Evolutionary conservation across 1,284 basidiomycete genomes (phyloP).

Genomic region (Sporisorium iseilematis-ciliati): DNA sequence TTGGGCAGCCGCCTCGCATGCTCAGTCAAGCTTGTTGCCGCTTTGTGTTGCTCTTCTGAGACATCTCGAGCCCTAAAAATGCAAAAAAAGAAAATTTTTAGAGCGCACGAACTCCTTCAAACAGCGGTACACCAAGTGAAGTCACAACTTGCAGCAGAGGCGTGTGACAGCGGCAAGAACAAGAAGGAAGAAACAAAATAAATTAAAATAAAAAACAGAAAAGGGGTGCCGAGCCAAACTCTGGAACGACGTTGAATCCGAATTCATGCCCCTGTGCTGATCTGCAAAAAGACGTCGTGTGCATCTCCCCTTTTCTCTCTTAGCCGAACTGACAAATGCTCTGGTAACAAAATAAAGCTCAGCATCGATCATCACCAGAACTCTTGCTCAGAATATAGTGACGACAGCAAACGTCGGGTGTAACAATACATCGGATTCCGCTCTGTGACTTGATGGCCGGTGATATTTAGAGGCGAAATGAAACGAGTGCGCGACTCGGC

Average conservation of each 20-base stretch:
- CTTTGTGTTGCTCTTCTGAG: constrained; percentile 1
- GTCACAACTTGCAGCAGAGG: neutral
- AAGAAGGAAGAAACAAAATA: neutral
- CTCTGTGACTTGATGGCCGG: too few relatives aligned
- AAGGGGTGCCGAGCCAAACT: neutral
- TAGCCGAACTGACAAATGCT: neutral
- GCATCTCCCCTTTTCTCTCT: neutral
- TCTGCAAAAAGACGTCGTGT: constrained; percentile 15
- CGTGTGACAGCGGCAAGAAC: neutral
- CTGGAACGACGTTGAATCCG: neutral
- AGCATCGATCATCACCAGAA: too few relatives aligned
- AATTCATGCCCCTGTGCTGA: constrained; percentile 8
- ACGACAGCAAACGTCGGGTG: too few relatives aligned
- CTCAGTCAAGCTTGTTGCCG: neutral
- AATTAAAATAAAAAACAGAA: neutral
- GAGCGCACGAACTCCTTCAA: neutral
- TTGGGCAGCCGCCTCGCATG: constrained; percentile 20
- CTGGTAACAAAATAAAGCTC: too few relatives aligned
- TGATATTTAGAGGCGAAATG: too few relatives aligned
- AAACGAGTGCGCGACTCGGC: too few relatives aligned
- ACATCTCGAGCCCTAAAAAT: neutral
- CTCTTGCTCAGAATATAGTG: too few relatives aligned
- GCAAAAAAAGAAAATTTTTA: neutral
- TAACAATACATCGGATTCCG: too few relatives aligned
- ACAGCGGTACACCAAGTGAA: too few relatives aligned